Evolutionary conservation across 2,329 filamentous ascomycete species (phyloP), one percentile per base, ranked within the genome.

Genomic region (Talaromyces verruculosus): DNA sequence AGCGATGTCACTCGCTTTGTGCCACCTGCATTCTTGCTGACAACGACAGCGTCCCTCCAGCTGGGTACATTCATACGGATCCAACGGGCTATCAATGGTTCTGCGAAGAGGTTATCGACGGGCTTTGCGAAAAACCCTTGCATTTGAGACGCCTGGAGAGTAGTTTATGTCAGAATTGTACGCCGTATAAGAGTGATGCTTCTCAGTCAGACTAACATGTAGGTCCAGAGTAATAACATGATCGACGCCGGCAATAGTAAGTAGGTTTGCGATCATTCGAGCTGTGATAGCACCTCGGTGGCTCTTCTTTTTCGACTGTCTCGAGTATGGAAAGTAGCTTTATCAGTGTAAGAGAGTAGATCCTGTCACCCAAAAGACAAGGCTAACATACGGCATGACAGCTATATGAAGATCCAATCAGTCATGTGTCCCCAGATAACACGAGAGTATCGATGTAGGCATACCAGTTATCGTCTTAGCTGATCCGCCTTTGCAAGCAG

Each of bases 101-200:
- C 95, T 61, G 95, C 95, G 72, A 97, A 92, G 63, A 99, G 88
- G 75, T 99, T 98, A 80, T 99, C 95, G 67, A 99, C 94, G 0
- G 95, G 95, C 72, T 94, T 97, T 75, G 91, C 91, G 85, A 99
- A 99, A 82, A 99, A 99, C 66, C 95, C 95, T 81, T 99, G 95
- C 92, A 98, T 98, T 82, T 98, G 95, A n/a, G 91, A 93, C 63
- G 91, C 91, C 80, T 82, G 68, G 51, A 72, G 71, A 68, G 45
- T 30, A 41, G 33, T 13, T 22, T 15, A 5, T 39, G 57, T 62
- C 15, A 69, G 61, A 66, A 47, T 66, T 69, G 69, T 67, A 67
- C 30, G 49, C 57, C 15, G 8, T 60, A 63, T 35, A 64, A 66
- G 49, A 47, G 66, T 45, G 45, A 28, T 53, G 17, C 41, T 45